A percentile compares a stretch with the other conserved stretches of the same genome.
phyloP scores from a whole-genome alignment of 2,329 filamentous ascomycete genomes.

The Aspergillus ochraceoroseus region DNA sequence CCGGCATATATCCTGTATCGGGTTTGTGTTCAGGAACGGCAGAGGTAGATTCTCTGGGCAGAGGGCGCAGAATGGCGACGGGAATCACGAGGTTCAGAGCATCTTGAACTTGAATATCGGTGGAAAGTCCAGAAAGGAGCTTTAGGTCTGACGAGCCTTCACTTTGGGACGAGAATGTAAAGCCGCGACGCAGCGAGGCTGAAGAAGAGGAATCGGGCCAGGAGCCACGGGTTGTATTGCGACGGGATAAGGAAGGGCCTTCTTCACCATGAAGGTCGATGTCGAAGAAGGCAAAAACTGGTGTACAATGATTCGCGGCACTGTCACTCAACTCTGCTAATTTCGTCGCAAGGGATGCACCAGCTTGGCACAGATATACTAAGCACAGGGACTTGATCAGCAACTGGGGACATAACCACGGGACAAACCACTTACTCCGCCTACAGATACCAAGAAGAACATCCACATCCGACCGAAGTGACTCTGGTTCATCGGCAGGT shows the following conservation, averaged over 20 bases:
- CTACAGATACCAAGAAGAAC: slow-evolving; percentile 50
- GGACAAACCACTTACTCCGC: slow-evolving; percentile 45
- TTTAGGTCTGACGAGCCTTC: slow-evolving; percentile 48
- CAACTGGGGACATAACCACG: not conserved
- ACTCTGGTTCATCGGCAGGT: slow-evolving; percentile 40
- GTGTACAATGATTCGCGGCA: slow-evolving; percentile 45
- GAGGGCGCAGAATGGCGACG: slow-evolving; percentile 44
- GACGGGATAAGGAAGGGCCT: slow-evolving; percentile 31
- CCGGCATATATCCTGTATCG: slow-evolving; percentile 37
- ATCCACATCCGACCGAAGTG: slow-evolving; percentile 47
- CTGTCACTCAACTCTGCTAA: slow-evolving; percentile 50
- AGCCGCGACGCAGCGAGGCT: slow-evolving; percentile 33
- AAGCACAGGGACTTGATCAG: slow-evolving; percentile 4
- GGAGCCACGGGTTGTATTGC: slow-evolving; percentile 29
- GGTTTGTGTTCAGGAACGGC: slow-evolving; percentile 18
- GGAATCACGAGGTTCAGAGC: slow-evolving; percentile 48
- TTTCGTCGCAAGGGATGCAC: slow-evolving; percentile 50
- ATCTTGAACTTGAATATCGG: slow-evolving; percentile 49
- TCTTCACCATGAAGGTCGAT: slow-evolving; percentile 43
- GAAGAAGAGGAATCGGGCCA: slow-evolving; percentile 34
- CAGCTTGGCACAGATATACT: slow-evolving; percentile 54
- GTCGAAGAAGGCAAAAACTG: slow-evolving; percentile 55
- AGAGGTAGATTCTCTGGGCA: slow-evolving; percentile 18
- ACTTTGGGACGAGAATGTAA: slow-evolving; percentile 43
- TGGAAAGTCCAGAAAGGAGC: slow-evolving; percentile 46